Evolutionary conservation across 176 grass and related monocot genomes (phyloP), one percentile per base, ranked within the genome.

Genomic region (Thalia dealbata): DNA sequence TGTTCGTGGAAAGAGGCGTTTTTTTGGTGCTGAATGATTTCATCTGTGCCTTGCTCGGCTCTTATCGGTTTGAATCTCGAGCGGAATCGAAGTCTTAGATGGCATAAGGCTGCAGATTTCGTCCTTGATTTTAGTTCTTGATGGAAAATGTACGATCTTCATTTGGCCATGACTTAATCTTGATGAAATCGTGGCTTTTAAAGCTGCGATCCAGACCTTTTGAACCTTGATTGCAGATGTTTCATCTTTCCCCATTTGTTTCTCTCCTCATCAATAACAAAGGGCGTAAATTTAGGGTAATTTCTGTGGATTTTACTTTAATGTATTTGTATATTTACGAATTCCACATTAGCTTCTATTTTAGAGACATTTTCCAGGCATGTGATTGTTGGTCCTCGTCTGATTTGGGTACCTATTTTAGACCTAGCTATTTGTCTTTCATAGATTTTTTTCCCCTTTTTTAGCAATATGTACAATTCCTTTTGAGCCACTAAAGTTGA

Each of bases 1-100:
- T 13, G 55, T 22, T 68, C 64, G 22, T 32, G 15, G 23, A 55
- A 46, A 59, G 38, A 55, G 59, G 29, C n/a, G 74, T 81, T 80
- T 68, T 38, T 8, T 68, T 42, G 65, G 13, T 16, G 21, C 42
- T n/a, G 38, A 23, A 10, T 43, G 38, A 28, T 11, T 63, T 25
- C 3, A 1, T 38, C 1, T 28, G 6, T 15, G 38, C 23, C 18
- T 11, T 44, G 52, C 35, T 68, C 32, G 35, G 25, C 60, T 29
- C 60, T 29, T 63, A 24, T 63, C 14, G 35, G 38, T 41, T 42
- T 43, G 27, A 24, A 68, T 9, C 38, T 14, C 35, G 35, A 44
- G 38, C 38, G 35, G 12, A 28, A 64, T 64, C 29, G 14, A 64
- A 64, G 62, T 16, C 13, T 65, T 32, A 0, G 11, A 0, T 18